Conservation (phyloP, 768 basidiomycete species). For the Boletus rubroflammeus region DNA sequence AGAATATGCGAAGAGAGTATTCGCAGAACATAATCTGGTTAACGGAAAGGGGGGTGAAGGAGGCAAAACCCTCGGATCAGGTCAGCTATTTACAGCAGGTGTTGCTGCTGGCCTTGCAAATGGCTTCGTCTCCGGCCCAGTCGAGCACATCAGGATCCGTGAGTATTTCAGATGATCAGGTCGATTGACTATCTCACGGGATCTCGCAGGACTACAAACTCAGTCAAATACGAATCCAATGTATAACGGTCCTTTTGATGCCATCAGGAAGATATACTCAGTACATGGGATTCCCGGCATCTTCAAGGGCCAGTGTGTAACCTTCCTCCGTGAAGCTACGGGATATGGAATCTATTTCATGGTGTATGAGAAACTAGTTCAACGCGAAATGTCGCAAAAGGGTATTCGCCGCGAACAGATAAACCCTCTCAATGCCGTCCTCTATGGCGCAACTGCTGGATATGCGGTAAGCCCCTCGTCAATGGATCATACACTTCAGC, state of each 20-base stretch:
- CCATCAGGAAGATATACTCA: slow-evolving; percentile 77
- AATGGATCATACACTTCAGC: neutral
- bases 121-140: slow-evolving; percentile 90
- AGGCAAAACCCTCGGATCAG: slow-evolving; percentile 54
- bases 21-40: slow-evolving; percentile 58
- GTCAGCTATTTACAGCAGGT: slow-evolving; percentile 74
- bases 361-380: slow-evolving; percentile 89
- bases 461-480: slow-evolving; percentile 64
- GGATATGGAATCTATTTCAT: slow-evolving; percentile 90
- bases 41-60: slow-evolving; percentile 60
- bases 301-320: slow-evolving; percentile 91
- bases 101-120: slow-evolving; percentile 87
- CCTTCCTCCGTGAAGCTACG: slow-evolving; percentile 75
- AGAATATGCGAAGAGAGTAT: slow-evolving; percentile 80
- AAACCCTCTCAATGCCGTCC: slow-evolving; percentile 68
- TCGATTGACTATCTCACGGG: neutral
- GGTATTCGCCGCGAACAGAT: slow-evolving; percentile 75
- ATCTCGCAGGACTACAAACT: slow-evolving; percentile 74
- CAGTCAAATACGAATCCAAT: slow-evolving; percentile 74
- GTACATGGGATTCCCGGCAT: slow-evolving; percentile 77
- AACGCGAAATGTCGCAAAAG: slow-evolving; percentile 75
- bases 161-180: slow-evolving; percentile 2
- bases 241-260: slow-evolving; percentile 85
- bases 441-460: slow-evolving; percentile 90
- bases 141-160: slow-evolving; percentile 92